Base-by-base conservation (phyloP, 805 yeast genomes). In the Ogataea haglerorum region DNA sequence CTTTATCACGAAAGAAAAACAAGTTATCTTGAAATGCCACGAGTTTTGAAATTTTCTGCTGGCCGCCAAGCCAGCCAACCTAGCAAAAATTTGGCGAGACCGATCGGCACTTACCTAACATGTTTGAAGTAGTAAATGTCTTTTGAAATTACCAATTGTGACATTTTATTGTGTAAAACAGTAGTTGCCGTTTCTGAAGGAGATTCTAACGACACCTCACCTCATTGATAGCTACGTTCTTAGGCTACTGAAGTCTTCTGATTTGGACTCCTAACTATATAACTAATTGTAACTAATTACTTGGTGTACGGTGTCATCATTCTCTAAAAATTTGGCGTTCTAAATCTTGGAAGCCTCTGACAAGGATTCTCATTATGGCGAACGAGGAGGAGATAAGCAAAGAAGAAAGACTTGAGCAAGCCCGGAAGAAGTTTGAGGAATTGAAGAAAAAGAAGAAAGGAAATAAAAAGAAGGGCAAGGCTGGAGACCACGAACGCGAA, bases 351-450 rank as follows among this genome's bases (percentile, higher is more conserved):
- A 18, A 18, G 19, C 19, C 19, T 18, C 7, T 18, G 5, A 18
- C 21, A 19, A 7, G 9, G 7, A 6, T 19, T 19, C 21, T 19
- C 21, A 19, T 19, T 19, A 44, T 40, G 48, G 26, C 47, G 13
- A 59, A 51, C n/a, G 59, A 52, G 16, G 10, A n/a, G 17, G 62
- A 60, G 37, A 32, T 61, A 17, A 41, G 57, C 5, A 61, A 63
- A 39, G 67, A 63, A 25, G 63, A 63, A 39, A 54, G 63, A 42
- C 48, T 63, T 10, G 67, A 61, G 32, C 53, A 57, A 13, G 68
- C 68, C 6, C 59, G 65, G 54, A 61, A 60, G 51, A 63, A 61
- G 48, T 58, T 59, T 35, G 66, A 60, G 37, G 64, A 57, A 24
- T 41, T 60, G 35, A 60, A 60, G 47, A 60, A 58, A 43, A 57